Conservation (phyloP, 2,329 filamentous ascomycete genomes). For the Colletotrichum sojae region DNA sequence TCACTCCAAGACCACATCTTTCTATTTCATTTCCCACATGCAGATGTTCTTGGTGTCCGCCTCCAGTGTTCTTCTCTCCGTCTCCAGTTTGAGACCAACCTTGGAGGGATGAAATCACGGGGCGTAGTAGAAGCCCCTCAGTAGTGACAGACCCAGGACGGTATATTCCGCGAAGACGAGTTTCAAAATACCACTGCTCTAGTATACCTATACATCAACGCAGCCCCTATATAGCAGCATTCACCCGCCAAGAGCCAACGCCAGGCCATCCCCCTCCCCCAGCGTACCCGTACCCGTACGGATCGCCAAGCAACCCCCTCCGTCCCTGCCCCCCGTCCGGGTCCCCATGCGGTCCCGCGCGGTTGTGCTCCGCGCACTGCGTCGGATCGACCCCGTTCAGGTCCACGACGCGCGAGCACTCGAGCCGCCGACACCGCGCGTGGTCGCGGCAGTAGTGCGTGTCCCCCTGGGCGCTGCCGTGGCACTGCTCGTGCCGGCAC, state of each 20-base stretch:
- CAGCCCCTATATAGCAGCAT: constrained; percentile 17
- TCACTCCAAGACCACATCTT: too few relatives aligned
- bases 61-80: too few relatives aligned
- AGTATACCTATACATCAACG: too few relatives aligned
- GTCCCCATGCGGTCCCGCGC: neutral
- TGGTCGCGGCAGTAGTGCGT: constrained; percentile 30
- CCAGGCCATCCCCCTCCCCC: constrained; percentile 20
- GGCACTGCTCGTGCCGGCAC: constrained; percentile 29
- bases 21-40: too few relatives aligned
- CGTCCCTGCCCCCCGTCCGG: neutral
- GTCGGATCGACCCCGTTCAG: constrained; percentile 19
- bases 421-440: constrained; percentile 27
- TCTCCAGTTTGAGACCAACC: too few relatives aligned
- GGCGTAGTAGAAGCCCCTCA: too few relatives aligned
- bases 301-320: constrained; percentile 15
- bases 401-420: constrained; percentile 26
- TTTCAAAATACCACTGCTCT: too few relatives aligned
- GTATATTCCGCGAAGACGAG: too few relatives aligned
- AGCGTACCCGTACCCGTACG: constrained; percentile 13
- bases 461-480: constrained; percentile 2
- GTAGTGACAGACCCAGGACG: too few relatives aligned
- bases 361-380: constrained; percentile 31
- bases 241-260: constrained; percentile 27
- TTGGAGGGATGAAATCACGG: too few relatives aligned
- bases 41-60: too few relatives aligned